phyloP scores from a whole-genome alignment of 495 filamentous ascomycete genomes.

The Tetracladium marchalianum region DNA sequence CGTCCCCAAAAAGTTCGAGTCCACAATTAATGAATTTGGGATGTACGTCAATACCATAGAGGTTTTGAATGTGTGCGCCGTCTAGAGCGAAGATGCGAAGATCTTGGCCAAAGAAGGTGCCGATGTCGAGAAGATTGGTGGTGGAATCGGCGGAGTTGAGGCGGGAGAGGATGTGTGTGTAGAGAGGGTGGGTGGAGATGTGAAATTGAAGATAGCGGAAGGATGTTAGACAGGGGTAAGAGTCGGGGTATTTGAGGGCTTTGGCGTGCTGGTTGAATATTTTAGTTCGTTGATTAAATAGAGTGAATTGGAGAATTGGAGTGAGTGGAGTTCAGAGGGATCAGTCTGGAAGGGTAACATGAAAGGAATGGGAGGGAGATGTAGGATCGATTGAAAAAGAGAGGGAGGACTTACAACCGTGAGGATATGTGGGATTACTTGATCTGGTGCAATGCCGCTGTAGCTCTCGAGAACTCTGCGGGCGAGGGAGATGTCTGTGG shows the following conservation, averaged over 20 bases:
- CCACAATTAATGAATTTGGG: slow-evolving; percentile 19
- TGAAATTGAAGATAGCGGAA: slow-evolving; percentile 5
- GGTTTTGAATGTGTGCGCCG: slow-evolving; percentile 18
- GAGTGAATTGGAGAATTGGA: too few species aligned
- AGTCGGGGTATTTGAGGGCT: slow-evolving; percentile 5
- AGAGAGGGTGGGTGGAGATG: slow-evolving; percentile 1
- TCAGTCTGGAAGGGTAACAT: too few species aligned
- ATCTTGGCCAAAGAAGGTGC: slow-evolving; percentile 29
- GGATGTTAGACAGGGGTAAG: slow-evolving; percentile 6
- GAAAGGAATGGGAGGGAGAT: too few species aligned
- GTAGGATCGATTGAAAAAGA: too few species aligned
- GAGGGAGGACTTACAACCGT: slow-evolving; percentile 4
- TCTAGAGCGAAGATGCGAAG: slow-evolving; percentile 24
- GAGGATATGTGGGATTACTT: slow-evolving; percentile 11
- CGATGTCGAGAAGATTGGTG: slow-evolving; percentile 25
- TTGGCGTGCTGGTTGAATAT: slow-evolving; percentile 1
- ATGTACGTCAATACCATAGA: slow-evolving; percentile 23
- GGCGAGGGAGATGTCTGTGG: too few species aligned
- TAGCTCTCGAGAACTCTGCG: slow-evolving; percentile 9
- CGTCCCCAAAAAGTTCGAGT: slow-evolving; percentile 27
- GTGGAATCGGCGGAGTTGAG: slow-evolving; percentile 16
- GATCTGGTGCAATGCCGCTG: slow-evolving; percentile 5
- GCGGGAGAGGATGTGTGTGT: slow-evolving; percentile 7
- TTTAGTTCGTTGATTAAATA: too few species aligned
- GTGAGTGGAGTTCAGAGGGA: neutral